Evolutionary conservation across 257 asterid genomes (phyloP), one percentile per base, ranked within the genome.

Genomic region (Solanum medicagineum): DNA sequence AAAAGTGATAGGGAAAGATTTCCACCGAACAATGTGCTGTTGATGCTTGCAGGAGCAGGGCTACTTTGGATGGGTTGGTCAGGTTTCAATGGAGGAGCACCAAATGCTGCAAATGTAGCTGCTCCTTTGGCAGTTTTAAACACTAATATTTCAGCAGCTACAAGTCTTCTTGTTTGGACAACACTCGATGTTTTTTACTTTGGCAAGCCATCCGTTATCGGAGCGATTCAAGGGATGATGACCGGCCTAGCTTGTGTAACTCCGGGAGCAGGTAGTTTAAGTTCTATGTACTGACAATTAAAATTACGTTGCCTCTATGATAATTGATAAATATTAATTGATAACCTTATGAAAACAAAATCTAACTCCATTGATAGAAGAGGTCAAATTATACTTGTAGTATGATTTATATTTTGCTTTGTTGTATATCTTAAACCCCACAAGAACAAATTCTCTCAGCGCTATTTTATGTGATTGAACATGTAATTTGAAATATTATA

Each of bases 41-140:
- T 95, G 42, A 94, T 93, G 97, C 95, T 95, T 22, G 97, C 97
- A 8, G 99, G 99, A 80, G 97, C 97, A 1, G 99, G 99, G 80
- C 85, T 95, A 69, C 87, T 95, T 56, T 95, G 99, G 99, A 93
- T 95, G 99, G 99, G 99, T 8, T 95, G 99, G 99, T 91, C 98
- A n/a, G 99, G 99, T 20, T 95, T 95, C 82, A 95, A 95, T 57
- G 98, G 99, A 13, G 98, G 99, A 10, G 99, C 97, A 1, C 99
- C 99, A 1, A 93, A 93, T 42, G 94, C 98, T 8, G 99, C 98
- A 5, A 94, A 95, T 60, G 59, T 95, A 40, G 87, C 87, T n/a
- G 88, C 99, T 40, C 92, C 99, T 4, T 57, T 94, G 1, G 99
- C 98, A 0, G 85, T 95, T 13, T 53, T 95, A 59, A 94, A 95